Conservation (phyloP, 2,329 filamentous ascomycete genomes). For the Stachybotrys chlorohalonatus region DNA sequence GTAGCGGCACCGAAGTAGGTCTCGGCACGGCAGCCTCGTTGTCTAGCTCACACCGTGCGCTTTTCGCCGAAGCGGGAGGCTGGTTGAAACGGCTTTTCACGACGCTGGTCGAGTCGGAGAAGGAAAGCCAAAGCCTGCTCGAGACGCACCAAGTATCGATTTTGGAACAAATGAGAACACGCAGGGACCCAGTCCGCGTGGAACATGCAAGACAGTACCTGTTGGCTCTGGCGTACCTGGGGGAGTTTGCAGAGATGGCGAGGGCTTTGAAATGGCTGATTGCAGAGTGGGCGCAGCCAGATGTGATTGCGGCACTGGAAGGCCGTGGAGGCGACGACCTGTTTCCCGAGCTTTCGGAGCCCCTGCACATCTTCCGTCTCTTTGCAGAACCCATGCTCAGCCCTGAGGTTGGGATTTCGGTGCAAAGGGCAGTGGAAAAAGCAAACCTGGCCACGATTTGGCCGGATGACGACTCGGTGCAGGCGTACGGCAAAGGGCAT, state of each 20-base stretch:
- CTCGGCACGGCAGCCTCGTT: too few species aligned
- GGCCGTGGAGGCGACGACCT: constrained; percentile 16
- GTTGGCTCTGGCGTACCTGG: constrained; percentile 51
- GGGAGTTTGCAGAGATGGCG: constrained; percentile 49
- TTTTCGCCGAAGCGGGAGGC: constrained; percentile 9
- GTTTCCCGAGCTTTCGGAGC: constrained; percentile 22
- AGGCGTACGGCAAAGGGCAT: constrained; percentile 18
- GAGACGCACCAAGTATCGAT: constrained; percentile 12
- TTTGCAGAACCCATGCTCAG: constrained; percentile 35
- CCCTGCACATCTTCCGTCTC: constrained; percentile 37
- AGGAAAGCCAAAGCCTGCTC: constrained; percentile 8
- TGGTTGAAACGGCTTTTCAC: constrained; percentile 18
- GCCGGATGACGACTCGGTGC: constrained; percentile 28
- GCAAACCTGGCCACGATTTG: constrained; percentile 21
- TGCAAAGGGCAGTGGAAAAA: constrained; percentile 18
- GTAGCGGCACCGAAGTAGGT: too few species aligned
- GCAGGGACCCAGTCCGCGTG: constrained; percentile 22
- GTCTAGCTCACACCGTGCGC: not conserved
- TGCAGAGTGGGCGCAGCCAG: constrained; percentile 28
- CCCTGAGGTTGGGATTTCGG: constrained; percentile 15
- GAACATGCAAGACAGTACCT: constrained; percentile 49
- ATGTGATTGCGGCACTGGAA: constrained; percentile 24
- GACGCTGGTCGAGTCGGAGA: constrained; percentile 14
- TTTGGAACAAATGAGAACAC: constrained; percentile 22
- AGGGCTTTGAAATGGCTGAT: constrained; percentile 51